phyloP scores from a whole-genome alignment of 805 yeast genomes.

The Hanseniaspora nectarophila region DNA sequence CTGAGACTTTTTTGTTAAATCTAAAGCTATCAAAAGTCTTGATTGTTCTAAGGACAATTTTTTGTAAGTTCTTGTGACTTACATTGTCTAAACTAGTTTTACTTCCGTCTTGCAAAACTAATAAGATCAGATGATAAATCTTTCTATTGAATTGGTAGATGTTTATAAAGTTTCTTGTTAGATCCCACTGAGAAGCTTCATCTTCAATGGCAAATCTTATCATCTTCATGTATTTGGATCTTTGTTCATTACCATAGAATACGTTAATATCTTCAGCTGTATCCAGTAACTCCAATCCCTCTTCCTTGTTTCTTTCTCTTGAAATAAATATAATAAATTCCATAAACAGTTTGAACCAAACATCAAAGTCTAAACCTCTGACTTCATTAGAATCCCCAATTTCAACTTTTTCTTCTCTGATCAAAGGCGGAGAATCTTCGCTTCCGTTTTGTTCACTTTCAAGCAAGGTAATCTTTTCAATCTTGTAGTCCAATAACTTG shows the following conservation, averaged over 20 bases:
- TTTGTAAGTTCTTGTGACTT: constrained; percentile 75
- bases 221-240: constrained; percentile 48
- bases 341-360: constrained; percentile 80
- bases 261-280: constrained; percentile 70
- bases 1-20: constrained; percentile 43
- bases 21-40: constrained; percentile 74
- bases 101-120: constrained; percentile 51
- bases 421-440: constrained; percentile 19
- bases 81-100: constrained; percentile 45
- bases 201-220: constrained; percentile 62
- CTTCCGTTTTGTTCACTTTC: constrained; percentile 40
- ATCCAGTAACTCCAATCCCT: constrained; percentile 58
- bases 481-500: constrained; percentile 58
- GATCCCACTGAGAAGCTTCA: constrained; percentile 40
- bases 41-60: constrained; percentile 75
- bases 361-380: constrained; percentile 62
- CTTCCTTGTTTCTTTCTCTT: constrained; percentile 44
- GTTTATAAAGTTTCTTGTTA: constrained; percentile 52
- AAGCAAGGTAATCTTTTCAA: constrained; percentile 54
- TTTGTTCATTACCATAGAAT: constrained; percentile 52
- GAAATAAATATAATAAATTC: constrained; percentile 62
- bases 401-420: constrained; percentile 34
- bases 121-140: constrained; percentile 51
- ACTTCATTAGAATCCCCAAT: constrained; percentile 46
- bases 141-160: constrained; percentile 66